Evolutionary conservation across 2,329 filamentous ascomycete genomes (phyloP), one percentile per base, ranked within the genome.

Genomic region (Phialophora expanda): DNA sequence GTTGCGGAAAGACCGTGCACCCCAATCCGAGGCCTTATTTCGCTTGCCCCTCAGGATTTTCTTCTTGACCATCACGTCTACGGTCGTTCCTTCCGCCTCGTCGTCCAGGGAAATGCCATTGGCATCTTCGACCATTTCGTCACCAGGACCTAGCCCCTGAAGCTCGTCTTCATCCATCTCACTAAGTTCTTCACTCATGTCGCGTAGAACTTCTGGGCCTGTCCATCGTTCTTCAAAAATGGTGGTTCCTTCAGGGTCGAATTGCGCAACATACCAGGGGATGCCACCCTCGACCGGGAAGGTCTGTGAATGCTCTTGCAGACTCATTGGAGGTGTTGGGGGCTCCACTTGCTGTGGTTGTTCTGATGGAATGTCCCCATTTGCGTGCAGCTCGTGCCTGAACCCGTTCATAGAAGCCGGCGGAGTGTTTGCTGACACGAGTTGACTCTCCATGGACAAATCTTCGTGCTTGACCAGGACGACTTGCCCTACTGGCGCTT

Each of bases 151-250:
- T 48, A 92, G 80, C 38, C 90, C 91, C 73, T 91, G 89, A 65
- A 97, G 82, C 78, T 94, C 92, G 59, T 96, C 93, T 70, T 97
- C 93, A 73, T 96, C 93, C 75, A 97, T 88, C 75, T 97, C 94
- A 64, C 91, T 96, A 24, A 97, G 83, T 72, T 94, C 91, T 77
- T 97, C 93, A 73, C 91, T 96, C 77, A 94, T 88, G 14, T 84
- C 86, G 32, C 87, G 83, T 70, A 87, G 80, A n/a, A 90, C 87
- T 62, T 93, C 90, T 38, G 89, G 85, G 1, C 89, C 91, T 0
- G 86, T 87, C 83, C 89, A 92, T 60, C 87, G 84, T 77, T 94
- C 90, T 70, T 90, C 89, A 62, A 91, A 83, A 9, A 94, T 86
- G 0, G 90, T 94, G 0, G 92, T 96, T 64, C 93, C 94, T 61